Percentiles rank a stretch among this genome's conserved stretches.
Evolutionary conservation across 306 rosid genomes (phyloP).

Genomic region (Parietaria judaica): DNA sequence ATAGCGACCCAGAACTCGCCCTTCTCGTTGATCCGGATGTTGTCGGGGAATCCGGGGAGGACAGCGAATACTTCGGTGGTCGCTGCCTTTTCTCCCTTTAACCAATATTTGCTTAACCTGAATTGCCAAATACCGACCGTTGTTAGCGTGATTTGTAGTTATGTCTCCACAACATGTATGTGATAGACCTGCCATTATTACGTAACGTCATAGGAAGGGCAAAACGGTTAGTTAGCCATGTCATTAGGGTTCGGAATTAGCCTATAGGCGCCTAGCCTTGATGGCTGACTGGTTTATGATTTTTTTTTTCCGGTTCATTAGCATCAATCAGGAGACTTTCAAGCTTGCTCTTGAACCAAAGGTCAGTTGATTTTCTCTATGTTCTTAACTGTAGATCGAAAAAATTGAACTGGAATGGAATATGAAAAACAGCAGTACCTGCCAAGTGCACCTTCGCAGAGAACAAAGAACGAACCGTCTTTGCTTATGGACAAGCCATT

Average conservation of each 20-base stretch:
- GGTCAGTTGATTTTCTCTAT: too few species aligned
- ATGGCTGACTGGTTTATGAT: neutral
- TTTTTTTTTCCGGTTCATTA: neutral
- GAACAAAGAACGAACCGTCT: slow-evolving; percentile 77
- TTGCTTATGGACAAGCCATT: slow-evolving; percentile 90
- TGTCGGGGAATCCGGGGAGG: slow-evolving; percentile 90
- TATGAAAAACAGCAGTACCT: slow-evolving; percentile 38
- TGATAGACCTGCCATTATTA: too few species aligned
- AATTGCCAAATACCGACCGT: slow-evolving; percentile 4
- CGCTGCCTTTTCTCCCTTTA: slow-evolving; percentile 82
- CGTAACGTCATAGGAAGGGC: too few species aligned
- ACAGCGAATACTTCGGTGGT: slow-evolving; percentile 62
- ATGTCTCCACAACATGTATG: too few species aligned
- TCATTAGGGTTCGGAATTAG: too few species aligned
- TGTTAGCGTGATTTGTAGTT: too few species aligned
- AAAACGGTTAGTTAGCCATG: too few species aligned
- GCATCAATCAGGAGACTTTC: too few species aligned
- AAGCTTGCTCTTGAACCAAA: too few species aligned
- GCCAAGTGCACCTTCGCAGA: slow-evolving; percentile 63
- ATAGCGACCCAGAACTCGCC: slow-evolving; percentile 91
- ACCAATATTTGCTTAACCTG: slow-evolving; percentile 73
- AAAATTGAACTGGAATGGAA: neutral
- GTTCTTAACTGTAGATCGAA: too few species aligned
- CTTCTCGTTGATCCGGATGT: slow-evolving; percentile 59
- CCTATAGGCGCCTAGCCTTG: too few species aligned